Evolutionary conservation across 2,329 filamentous ascomycete genomes (phyloP), one percentile per base, ranked within the genome.

Genomic region (Penicillium rolfsii): DNA sequence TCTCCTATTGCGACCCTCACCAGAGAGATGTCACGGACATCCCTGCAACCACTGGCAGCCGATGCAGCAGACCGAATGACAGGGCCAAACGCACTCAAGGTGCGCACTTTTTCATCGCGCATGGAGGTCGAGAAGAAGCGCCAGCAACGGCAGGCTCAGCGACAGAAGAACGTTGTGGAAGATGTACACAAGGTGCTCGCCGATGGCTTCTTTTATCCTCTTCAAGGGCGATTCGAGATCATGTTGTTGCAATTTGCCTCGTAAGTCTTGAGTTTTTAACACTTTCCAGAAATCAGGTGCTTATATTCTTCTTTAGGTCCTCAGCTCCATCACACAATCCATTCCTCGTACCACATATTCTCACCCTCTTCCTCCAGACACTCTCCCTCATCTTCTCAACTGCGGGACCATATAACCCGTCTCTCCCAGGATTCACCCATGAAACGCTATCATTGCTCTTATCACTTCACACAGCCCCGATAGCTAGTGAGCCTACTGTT

Each of bases 391-490:
- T 97, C 36, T 79, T 98, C 49, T 89, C 97, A 67, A 91, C 94
- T 0, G 86, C 91, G 0, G 95, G 95, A 0, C 91, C 93, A 0
- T 87, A 89, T 57, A 93, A 91, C 0, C 81, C 93, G 0, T 83
- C 86, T 1, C 83, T 98, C 0, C 87, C 89, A 1, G 87, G 91
- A 58, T 88, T 97, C 82, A 97, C 93, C 1, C 82, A 87, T 9
- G 92, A 97, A 76, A 85, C 96, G 19, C 93, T 93, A 86, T 85
- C 89, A 49, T 78, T 99, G n/a, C 80, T 98, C 2, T 85, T 97
- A 68, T 81, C 84, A 2, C 81, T 97, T 2, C 84, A 86, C 82
- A 46, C 76, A 48, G 68, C 67, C 24, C 72, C 79, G 3, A 82
- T 83, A 41, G 81, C 83, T 30, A 85, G 84, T 1, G 90, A 95